Conservation (phyloP, 306 rosid species). For the Vigna hirtella region DNA sequence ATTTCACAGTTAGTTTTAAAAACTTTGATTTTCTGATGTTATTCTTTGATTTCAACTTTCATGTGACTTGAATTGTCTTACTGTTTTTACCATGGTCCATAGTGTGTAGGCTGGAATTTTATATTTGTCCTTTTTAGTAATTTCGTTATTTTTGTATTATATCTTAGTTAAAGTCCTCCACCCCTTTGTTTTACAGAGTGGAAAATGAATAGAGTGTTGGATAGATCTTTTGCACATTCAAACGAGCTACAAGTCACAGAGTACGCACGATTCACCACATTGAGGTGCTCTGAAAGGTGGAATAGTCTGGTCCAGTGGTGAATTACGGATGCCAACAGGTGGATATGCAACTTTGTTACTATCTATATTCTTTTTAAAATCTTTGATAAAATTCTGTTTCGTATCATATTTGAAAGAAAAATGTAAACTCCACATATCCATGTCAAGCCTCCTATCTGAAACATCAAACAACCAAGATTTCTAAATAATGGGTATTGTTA, state of each 20-base stretch:
- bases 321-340: not conserved
- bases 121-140: not conserved
- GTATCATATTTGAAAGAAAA: not conserved
- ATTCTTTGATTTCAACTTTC: slow-evolving; percentile 15
- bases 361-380: not conserved
- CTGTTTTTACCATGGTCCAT: slow-evolving; percentile 19
- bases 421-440: not conserved
- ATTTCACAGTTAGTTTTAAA: not conserved
- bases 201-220: not conserved
- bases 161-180: not conserved
- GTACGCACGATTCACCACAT: slow-evolving; percentile 3
- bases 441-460: not conserved
- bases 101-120: slow-evolving; percentile 8
- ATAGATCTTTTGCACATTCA: not conserved
- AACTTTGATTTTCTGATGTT: slow-evolving; percentile 5
- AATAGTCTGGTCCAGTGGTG: slow-evolving; percentile 7
- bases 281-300: slow-evolving; percentile 25
- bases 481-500: not conserved
- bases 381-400: slow-evolving; percentile 7
- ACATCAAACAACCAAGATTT: not conserved
- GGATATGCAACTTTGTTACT: slow-evolving; percentile 2
- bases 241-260: slow-evolving; percentile 19
- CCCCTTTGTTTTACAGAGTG: not conserved
- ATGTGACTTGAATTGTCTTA: not conserved
- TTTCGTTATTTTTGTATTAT: not conserved